Percentiles rank a stretch among this genome's conserved stretches.
phyloP scores from a whole-genome alignment of 768 basidiomycete species.

The Phylloporus sp. region DNA sequence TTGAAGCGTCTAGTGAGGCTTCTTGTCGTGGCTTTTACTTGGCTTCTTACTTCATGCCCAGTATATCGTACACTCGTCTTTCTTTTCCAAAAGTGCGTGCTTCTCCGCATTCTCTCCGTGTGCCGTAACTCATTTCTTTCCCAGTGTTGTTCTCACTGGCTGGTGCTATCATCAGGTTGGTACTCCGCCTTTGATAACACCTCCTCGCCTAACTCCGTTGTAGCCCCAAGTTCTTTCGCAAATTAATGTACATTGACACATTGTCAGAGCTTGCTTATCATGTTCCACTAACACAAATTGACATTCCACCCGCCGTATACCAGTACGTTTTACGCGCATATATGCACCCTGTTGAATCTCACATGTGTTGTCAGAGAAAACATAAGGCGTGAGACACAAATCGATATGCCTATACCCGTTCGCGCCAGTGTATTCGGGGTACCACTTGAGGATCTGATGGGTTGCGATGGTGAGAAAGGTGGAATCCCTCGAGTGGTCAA shows the following conservation, averaged over 20 bases:
- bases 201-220: not conserved
- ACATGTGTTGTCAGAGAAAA: slow-evolving; percentile 59
- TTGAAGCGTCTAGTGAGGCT: slow-evolving; percentile 70
- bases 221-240: slow-evolving; percentile 88
- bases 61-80: slow-evolving; percentile 86
- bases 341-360: not conserved
- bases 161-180: slow-evolving; percentile 82
- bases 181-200: not conserved
- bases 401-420: slow-evolving; percentile 58
- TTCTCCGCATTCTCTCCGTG: not conserved
- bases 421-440: slow-evolving; percentile 74
- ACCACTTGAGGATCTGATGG: slow-evolving; percentile 80
- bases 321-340: slow-evolving; percentile 47
- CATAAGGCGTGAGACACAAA: slow-evolving; percentile 65
- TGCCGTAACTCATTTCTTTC: slow-evolving; percentile 9
- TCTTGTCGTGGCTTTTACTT: not conserved
- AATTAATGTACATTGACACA: slow-evolving; percentile 71
- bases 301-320: slow-evolving; percentile 79
- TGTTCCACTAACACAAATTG: slow-evolving; percentile 84
- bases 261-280: slow-evolving; percentile 73
- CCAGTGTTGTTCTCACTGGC: slow-evolving; percentile 86
- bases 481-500: slow-evolving; percentile 77
- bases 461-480: slow-evolving; percentile 76
- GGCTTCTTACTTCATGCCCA: slow-evolving; percentile 29
- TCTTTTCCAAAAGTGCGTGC: slow-evolving; percentile 78